Evolutionary conservation across 2,329 filamentous ascomycete species (phyloP), one percentile per base, ranked within the genome.

Genomic region (Xylariaceae sp.): DNA sequence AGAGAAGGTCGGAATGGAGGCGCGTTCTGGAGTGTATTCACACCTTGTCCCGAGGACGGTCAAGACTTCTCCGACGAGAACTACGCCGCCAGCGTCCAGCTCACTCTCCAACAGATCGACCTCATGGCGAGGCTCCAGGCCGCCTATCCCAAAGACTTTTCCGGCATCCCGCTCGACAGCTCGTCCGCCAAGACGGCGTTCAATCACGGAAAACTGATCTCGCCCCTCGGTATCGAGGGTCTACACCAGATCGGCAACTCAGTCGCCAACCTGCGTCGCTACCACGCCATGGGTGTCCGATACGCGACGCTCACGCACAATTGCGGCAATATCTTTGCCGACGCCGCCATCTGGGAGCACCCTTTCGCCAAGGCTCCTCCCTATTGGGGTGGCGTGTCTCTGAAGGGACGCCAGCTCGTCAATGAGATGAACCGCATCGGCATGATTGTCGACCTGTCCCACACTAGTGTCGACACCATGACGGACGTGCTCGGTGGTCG

Each of bases 171-270:
- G 1, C 63, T 76, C 0, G 76, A 82, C 54, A 79, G 79, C 51
- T 71, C 69, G 36, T 74, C 76, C 22, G 87, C 86, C 3, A 59
- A 82, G 29, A 60, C 71, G 2, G 79, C 80, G 19, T 87, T 87
- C 61, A 67, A 67, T 38, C 51, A 71, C 19, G 75, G 76, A 49
- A 78, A 78, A 53, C 71, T 94, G 37, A 85, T 93, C 55, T 90
- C 86, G 1, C 86, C 87, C 0, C 67, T 91, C 3, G 87, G 84
- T 3, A 80, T 94, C 39, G 89, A 95, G 66, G 91, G 91, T 3
- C 76, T 96, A 7, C 91, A 97, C 60, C 91, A 95, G 56, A 94
- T 97, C 53, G 90, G 89, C 44, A 95, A 96, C 66, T 87, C 82
- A 1, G 71, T 83, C 18, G 75, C 85, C 31, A 89, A 82, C 41